Conservation (phyloP, 2,329 filamentous ascomycete species). For the Kalaharituber pfeilii region DNA sequence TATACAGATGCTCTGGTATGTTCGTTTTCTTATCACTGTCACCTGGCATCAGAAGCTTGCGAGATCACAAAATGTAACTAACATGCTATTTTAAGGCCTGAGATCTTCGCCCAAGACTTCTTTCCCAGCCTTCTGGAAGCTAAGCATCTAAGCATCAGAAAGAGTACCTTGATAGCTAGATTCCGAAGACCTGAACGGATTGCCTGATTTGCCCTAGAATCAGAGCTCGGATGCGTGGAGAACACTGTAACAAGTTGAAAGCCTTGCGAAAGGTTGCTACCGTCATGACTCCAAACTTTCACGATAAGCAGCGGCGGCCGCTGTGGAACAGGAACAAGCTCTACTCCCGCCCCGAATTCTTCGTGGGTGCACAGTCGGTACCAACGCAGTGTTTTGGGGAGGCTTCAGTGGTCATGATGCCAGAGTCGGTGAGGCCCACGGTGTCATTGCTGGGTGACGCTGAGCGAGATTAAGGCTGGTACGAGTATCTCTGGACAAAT, state of each 20-base stretch:
- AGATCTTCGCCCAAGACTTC: slow-evolving; percentile 92
- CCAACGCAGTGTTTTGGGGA: slow-evolving; percentile 24
- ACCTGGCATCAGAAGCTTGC: too few relatives aligned
- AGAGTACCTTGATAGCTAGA: slow-evolving; percentile 81
- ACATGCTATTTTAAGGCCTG: too few relatives aligned
- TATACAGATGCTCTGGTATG: slow-evolving; percentile 77
- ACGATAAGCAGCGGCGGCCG: slow-evolving; percentile 22
- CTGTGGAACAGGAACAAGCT: slow-evolving; percentile 20
- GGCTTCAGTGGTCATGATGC: slow-evolving; percentile 63
- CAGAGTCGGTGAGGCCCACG: slow-evolving; percentile 38
- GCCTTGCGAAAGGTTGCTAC: slow-evolving; percentile 55
- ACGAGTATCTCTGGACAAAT: slow-evolving; percentile 66
- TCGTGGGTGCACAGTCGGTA: slow-evolving; percentile 23
- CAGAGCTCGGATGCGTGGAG: too few relatives aligned
- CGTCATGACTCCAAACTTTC: slow-evolving; percentile 54
- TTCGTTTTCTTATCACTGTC: too few relatives aligned
- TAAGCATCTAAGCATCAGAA: slow-evolving; percentile 70
- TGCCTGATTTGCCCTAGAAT: too few relatives aligned
- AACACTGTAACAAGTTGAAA: too few relatives aligned
- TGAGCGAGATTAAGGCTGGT: slow-evolving; percentile 44
- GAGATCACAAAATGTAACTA: too few relatives aligned
- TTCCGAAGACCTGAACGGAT: slow-evolving; percentile 79
- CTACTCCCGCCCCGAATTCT: neutral
- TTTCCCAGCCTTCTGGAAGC: slow-evolving; percentile 81
- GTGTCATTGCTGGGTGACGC: slow-evolving; percentile 27